These are phyloP conservation scores for Sarcodon sp. DNA, from an alignment of 768 basidiomycete species.

Conservation along the genomic window DNA sequence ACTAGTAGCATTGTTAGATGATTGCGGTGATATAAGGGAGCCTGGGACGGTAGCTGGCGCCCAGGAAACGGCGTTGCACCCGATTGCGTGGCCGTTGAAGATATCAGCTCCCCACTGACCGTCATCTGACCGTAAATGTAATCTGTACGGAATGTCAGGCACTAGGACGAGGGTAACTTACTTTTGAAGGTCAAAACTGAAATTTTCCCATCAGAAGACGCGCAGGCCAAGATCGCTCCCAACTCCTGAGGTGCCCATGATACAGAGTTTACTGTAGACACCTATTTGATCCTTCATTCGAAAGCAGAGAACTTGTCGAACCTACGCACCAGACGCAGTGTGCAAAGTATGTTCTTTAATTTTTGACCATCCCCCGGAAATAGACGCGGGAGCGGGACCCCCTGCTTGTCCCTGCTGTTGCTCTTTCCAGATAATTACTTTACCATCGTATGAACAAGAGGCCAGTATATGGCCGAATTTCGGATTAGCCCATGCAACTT, in stretches of 20 bases:
- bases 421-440: constrained; percentile 98
- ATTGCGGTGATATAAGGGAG: constrained; percentile 65
- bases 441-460: constrained; percentile 97
- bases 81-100: constrained; percentile 91
- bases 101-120: constrained; percentile 94
- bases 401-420: constrained; percentile 35
- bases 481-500: constrained; percentile 96
- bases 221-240: constrained; percentile 93
- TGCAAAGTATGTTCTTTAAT: constrained; percentile 95
- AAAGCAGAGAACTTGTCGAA: not conserved
- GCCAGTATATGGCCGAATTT: constrained; percentile 95
- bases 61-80: constrained; percentile 97
- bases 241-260: constrained; percentile 99
- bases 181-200: constrained; percentile 97
- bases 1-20: constrained; percentile 22
- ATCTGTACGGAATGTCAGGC: not conserved
- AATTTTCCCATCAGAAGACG: constrained; percentile 92
- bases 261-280: constrained; percentile 75
- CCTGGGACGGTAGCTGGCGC: constrained; percentile 85
- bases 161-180: constrained; percentile 21
- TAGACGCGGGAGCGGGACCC: constrained; percentile 21
- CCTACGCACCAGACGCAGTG: constrained; percentile 78
- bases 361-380: constrained; percentile 67
- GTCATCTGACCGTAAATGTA: constrained; percentile 47
- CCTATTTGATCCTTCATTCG: not conserved